phyloP scores from a whole-genome alignment of 2,329 filamentous ascomycete genomes.

The Phaeosphaeria sp. region DNA sequence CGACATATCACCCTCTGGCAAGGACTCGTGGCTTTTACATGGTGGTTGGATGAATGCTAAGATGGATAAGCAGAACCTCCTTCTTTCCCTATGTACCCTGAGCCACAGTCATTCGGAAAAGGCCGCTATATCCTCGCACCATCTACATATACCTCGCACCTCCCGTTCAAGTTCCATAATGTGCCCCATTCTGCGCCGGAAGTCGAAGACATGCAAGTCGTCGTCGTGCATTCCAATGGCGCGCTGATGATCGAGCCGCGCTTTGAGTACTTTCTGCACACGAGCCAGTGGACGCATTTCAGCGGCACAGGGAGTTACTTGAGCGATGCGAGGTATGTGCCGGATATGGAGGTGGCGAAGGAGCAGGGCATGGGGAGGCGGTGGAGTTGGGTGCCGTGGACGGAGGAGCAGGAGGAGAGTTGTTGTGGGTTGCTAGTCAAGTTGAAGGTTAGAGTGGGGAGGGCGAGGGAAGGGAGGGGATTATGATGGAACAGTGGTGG shows the following conservation, averaged over 20 bases:
- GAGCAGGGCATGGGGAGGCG: slow-evolving; percentile 15
- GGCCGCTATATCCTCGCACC: slow-evolving; percentile 26
- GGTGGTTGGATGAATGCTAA: too few species aligned
- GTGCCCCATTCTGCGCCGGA: background rate
- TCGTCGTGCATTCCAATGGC: slow-evolving; percentile 28
- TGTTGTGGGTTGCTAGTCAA: slow-evolving; percentile 7
- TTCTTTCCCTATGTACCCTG: slow-evolving; percentile 30
- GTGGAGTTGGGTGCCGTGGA: slow-evolving; percentile 42
- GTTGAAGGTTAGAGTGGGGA: background rate
- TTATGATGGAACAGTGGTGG: background rate
- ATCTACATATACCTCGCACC: slow-evolving; percentile 12
- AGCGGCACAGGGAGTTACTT: slow-evolving; percentile 10
- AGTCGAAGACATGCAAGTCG: slow-evolving; percentile 6
- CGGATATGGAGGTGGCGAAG: slow-evolving; percentile 5
- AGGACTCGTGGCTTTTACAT: background rate
- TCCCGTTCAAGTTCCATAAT: slow-evolving; percentile 25
- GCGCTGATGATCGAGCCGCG: slow-evolving; percentile 15
- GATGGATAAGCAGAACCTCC: slow-evolving; percentile 17
- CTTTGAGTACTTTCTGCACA: slow-evolving; percentile 4
- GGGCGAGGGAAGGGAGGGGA: background rate
- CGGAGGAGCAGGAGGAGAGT: slow-evolving; percentile 30
- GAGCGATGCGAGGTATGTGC: slow-evolving; percentile 3
- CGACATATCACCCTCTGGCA: slow-evolving; percentile 1
- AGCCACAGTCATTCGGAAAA: slow-evolving; percentile 19
- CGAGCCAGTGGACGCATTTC: slow-evolving; percentile 14